phyloP scores from a whole-genome alignment of 1,139 yeast genomes.

The Kodamaea sp. region DNA sequence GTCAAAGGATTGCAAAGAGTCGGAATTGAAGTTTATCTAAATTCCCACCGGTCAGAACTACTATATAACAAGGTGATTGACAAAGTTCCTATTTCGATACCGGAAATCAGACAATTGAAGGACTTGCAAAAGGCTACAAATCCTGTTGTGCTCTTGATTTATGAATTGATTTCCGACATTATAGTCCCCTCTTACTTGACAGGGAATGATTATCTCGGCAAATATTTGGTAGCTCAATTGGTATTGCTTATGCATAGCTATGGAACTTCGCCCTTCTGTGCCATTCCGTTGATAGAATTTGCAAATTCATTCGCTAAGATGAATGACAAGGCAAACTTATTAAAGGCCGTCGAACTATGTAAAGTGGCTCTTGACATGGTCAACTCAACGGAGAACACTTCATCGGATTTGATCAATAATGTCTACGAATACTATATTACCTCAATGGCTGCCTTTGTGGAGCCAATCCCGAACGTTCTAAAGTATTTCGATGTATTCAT shows the following conservation, averaged over 20 bases:
- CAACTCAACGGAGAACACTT: conserved; percentile 34
- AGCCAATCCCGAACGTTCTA: conserved; percentile 41
- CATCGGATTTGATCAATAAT: conserved; percentile 38
- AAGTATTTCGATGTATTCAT: conserved; percentile 31
- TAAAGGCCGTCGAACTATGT: conserved; percentile 30
- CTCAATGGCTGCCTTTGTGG: conserved; percentile 46
- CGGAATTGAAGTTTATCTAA: conserved; percentile 29
- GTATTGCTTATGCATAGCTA: conserved; percentile 24
- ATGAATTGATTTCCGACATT: conserved; percentile 46
- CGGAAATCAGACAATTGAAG: conserved; percentile 42
- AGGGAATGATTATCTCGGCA: conserved; percentile 25
- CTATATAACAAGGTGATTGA: conserved; percentile 25
- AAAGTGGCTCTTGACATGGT: conserved; percentile 42
- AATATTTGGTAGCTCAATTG: conserved; percentile 25
- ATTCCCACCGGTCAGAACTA: conserved; percentile 23
- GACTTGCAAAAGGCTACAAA: conserved; percentile 26
- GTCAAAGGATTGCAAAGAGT: conserved; percentile 32
- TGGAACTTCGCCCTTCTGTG: conserved; percentile 30
- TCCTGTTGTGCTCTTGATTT: conserved; percentile 33
- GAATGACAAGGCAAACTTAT: conserved; percentile 28
- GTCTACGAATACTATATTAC: conserved; percentile 48
- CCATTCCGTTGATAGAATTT: conserved; percentile 31
- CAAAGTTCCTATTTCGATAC: conserved; percentile 42
- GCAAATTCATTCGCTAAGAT: conserved; percentile 41
- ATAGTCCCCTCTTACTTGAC: conserved; percentile 35